These are phyloP conservation scores for Wickerhamiella domercqiae DNA, from an alignment of 805 yeast species.

Conservation along the genomic window DNA sequence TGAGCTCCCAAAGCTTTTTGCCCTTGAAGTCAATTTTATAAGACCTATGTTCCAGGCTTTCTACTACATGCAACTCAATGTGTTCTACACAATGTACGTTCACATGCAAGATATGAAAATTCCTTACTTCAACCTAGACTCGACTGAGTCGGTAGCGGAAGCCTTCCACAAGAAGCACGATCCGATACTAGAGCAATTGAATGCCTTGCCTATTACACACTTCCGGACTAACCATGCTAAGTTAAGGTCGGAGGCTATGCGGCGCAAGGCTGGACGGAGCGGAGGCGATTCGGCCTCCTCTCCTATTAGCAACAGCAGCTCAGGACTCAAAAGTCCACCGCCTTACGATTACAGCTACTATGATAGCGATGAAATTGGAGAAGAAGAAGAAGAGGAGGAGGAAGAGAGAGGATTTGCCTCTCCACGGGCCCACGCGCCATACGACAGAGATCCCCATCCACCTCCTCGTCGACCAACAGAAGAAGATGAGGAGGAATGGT, in stretches of 20 bases:
- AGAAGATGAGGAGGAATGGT: constrained; percentile 22
- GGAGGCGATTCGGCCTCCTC: constrained; percentile 21
- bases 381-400: constrained; percentile 2
- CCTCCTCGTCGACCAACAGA: constrained; percentile 3
- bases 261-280: constrained; percentile 40
- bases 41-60: constrained; percentile 86
- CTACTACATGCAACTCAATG: constrained; percentile 95
- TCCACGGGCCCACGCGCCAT: background rate
- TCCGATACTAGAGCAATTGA: constrained; percentile 76
- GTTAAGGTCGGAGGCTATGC: constrained; percentile 67
- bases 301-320: constrained; percentile 12
- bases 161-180: constrained; percentile 74
- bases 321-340: constrained; percentile 23
- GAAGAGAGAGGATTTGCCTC: background rate
- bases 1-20: constrained; percentile 78
- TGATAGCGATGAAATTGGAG: constrained; percentile 23
- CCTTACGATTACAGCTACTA: constrained; percentile 14
- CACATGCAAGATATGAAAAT: constrained; percentile 93
- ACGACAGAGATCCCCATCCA: constrained; percentile 26
- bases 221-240: constrained; percentile 83
- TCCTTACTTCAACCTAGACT: constrained; percentile 78
- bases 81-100: constrained; percentile 80
- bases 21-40: constrained; percentile 80
- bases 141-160: constrained; percentile 74
- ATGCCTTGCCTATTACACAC: constrained; percentile 76